These are phyloP conservation scores for Cryptococcus sp. DNA, from an alignment of 1,284 basidiomycete species.

Conservation along the genomic window DNA sequence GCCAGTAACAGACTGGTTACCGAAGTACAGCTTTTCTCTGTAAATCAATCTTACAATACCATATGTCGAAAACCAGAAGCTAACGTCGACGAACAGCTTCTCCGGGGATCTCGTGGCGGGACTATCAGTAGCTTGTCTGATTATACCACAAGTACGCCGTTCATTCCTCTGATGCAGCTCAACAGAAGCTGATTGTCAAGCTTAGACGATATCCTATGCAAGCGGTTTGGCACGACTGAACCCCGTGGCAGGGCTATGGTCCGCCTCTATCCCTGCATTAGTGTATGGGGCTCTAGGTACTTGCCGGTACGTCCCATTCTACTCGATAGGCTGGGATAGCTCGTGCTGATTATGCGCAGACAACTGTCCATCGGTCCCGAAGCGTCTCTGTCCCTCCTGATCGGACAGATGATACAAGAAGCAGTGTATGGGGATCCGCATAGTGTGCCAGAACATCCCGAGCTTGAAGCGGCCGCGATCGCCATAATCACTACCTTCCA, in stretches of 20 bases:
- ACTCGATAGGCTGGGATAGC: background rate
- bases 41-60: too few relatives aligned
- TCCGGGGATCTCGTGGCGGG: conserved; percentile 81
- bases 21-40: conserved; percentile 72
- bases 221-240: conserved; percentile 77
- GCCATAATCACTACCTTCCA: conserved; percentile 74
- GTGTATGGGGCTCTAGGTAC: conserved; percentile 84
- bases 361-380: conserved; percentile 74
- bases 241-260: conserved; percentile 81
- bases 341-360: conserved; percentile 19
- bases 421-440: conserved; percentile 66
- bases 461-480: conserved; percentile 61
- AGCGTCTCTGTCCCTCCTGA: conserved; percentile 81
- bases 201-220: conserved; percentile 76
- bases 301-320: conserved; percentile 54
- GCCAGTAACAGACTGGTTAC: conserved; percentile 68
- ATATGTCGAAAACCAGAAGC: too few relatives aligned
- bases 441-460: conserved; percentile 57
- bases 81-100: conserved; percentile 57
- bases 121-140: conserved; percentile 77
- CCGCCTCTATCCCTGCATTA: conserved; percentile 75
- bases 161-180: background rate
- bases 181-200: background rate
- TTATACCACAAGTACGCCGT: conserved; percentile 72
- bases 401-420: conserved; percentile 80